Conservation (phyloP, 176 grass and related monocot species). For the Elymus sibiricus region DNA sequence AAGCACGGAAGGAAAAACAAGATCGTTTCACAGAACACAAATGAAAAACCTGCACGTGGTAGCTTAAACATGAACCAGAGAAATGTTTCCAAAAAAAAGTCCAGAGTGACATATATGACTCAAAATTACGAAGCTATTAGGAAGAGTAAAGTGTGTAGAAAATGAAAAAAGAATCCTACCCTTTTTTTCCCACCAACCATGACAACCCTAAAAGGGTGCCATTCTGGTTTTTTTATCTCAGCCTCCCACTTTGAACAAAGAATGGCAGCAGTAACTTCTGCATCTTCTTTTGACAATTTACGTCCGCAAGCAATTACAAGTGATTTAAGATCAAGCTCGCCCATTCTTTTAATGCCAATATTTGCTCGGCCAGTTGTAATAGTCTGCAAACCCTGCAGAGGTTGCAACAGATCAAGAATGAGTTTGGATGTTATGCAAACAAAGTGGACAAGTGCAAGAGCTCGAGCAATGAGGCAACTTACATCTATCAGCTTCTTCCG, state of each 20-base stretch:
- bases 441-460: neutral
- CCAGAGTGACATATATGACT: neutral
- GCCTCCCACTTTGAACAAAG: constrained; percentile 55
- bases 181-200: constrained; percentile 19
- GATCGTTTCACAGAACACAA: neutral
- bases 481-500: constrained; percentile 42
- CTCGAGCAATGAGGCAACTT: neutral
- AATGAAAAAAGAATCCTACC: constrained; percentile 20
- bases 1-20: neutral
- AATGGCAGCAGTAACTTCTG: constrained; percentile 19
- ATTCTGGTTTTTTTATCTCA: constrained; percentile 39
- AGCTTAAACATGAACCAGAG: neutral
- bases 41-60: neutral
- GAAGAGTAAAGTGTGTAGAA: neutral
- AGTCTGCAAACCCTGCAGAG: neutral
- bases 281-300: constrained; percentile 37
- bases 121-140: neutral
- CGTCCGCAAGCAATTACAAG: constrained; percentile 35
- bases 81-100: neutral
- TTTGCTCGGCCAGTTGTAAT: constrained; percentile 16
- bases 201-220: constrained; percentile 60
- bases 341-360: constrained; percentile 55
- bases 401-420: neutral
- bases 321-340: constrained; percentile 48
- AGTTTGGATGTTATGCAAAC: neutral